Evolutionary conservation across 495 filamentous ascomycete species (phyloP).

Genomic region (Talaromyces borbonicus): DNA sequence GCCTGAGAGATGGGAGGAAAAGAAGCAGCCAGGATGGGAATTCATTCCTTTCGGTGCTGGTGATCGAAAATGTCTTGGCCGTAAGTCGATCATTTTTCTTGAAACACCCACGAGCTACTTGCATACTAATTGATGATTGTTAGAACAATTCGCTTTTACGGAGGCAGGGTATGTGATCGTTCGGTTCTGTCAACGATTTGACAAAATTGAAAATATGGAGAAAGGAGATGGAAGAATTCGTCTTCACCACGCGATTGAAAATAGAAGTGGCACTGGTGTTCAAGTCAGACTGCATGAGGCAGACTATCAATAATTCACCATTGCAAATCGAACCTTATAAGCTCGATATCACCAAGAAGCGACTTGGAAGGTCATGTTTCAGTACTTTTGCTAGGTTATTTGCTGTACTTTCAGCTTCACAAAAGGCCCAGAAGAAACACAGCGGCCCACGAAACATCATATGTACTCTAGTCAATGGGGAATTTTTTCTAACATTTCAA

Average conservation of each 20-base stretch:
- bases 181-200: constrained; percentile 38
- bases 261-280: constrained; percentile 7
- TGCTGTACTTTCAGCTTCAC: too few relatives aligned
- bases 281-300: constrained; percentile 5
- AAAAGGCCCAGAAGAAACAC: too few relatives aligned
- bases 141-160: constrained; percentile 42
- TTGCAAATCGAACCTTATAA: not conserved
- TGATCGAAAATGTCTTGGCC: constrained; percentile 42
- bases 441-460: too few relatives aligned
- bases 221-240: constrained; percentile 14
- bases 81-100: constrained; percentile 21
- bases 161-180: constrained; percentile 37
- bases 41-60: constrained; percentile 49
- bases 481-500: not conserved
- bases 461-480: too few relatives aligned
- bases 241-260: constrained; percentile 13
- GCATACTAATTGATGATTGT: not conserved
- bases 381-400: too few relatives aligned
- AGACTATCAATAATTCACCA: not conserved
- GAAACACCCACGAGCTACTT: not conserved
- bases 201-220: constrained; percentile 26
- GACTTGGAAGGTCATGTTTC: too few relatives aligned
- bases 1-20: constrained; percentile 45
- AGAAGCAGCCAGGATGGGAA: constrained; percentile 30
- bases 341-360: too few relatives aligned